phyloP scores from a whole-genome alignment of 805 yeast species.

The Blastobotrys mokoenaii region DNA sequence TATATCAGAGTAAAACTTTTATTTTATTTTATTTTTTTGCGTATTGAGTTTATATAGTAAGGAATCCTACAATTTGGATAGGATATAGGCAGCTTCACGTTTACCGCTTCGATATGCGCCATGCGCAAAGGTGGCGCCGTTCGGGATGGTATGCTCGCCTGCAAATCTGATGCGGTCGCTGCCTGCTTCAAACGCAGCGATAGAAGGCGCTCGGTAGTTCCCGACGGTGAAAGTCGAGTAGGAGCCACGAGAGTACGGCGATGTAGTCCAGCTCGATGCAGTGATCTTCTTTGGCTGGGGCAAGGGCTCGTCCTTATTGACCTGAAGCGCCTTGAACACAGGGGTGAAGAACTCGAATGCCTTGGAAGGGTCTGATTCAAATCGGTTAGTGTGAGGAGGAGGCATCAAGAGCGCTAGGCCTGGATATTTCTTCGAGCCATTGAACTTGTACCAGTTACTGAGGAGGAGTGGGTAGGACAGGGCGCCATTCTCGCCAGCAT shows the following conservation, averaged over 20 bases:
- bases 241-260: slow-evolving; percentile 66
- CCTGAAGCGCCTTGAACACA: slow-evolving; percentile 15
- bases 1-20: too few species aligned
- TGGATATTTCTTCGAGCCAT: slow-evolving; percentile 33
- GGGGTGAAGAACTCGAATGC: slow-evolving; percentile 21
- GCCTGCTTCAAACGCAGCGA: slow-evolving; percentile 52
- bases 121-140: slow-evolving; percentile 84
- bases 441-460: slow-evolving; percentile 48
- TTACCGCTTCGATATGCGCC: slow-evolving; percentile 78
- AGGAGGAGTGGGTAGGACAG: slow-evolving; percentile 44
- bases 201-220: slow-evolving; percentile 58
- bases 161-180: slow-evolving; percentile 58
- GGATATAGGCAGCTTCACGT: slow-evolving; percentile 36
- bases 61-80: background rate
- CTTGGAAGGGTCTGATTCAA: slow-evolving; percentile 36
- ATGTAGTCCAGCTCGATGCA: slow-evolving; percentile 55
- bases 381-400: slow-evolving; percentile 54
- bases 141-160: slow-evolving; percentile 77
- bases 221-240: slow-evolving; percentile 61
- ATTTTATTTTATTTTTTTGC: too few species aligned
- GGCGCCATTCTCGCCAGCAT: slow-evolving; percentile 32
- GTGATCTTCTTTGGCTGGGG: slow-evolving; percentile 35
- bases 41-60: too few species aligned
- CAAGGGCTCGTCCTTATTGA: slow-evolving; percentile 19
- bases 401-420: slow-evolving; percentile 57